These are phyloP conservation scores for Solanum tarijense DNA, from an alignment of 257 asterid genomes.

Conservation along the genomic window DNA sequence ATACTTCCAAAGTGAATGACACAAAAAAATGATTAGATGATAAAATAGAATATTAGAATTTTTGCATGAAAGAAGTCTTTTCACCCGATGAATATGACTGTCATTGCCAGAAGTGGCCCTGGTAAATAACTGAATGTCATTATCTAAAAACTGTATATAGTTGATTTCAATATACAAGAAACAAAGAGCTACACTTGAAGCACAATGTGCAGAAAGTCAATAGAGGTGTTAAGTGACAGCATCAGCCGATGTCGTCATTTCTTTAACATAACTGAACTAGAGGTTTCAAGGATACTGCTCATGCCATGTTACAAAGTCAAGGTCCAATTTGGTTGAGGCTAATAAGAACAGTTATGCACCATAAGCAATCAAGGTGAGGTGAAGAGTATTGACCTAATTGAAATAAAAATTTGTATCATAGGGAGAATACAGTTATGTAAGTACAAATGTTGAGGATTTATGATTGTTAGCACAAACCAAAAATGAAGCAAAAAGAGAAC, in stretches of 20 bases:
- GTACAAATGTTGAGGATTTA: not conserved
- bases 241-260: not conserved
- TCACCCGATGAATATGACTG: not conserved
- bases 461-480: not conserved
- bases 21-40: not conserved
- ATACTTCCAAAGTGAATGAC: slow-evolving; percentile 2
- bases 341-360: not conserved
- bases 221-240: not conserved
- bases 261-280: not conserved
- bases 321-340: not conserved
- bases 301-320: not conserved
- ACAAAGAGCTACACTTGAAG: not conserved
- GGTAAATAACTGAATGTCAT: not conserved
- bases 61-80: not conserved
- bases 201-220: not conserved
- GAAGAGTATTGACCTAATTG: not conserved
- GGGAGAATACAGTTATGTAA: not conserved
- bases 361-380: not conserved
- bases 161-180: not conserved
- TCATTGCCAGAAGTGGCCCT: not conserved
- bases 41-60: not conserved
- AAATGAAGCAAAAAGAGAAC: not conserved
- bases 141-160: not conserved
- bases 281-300: not conserved
- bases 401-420: not conserved